A percentile compares a stretch with the other conserved stretches of the same genome.
These are phyloP conservation scores for Alternaria sp. DNA, from an alignment of 2,329 filamentous ascomycete genomes.

Conservation along the genomic window DNA sequence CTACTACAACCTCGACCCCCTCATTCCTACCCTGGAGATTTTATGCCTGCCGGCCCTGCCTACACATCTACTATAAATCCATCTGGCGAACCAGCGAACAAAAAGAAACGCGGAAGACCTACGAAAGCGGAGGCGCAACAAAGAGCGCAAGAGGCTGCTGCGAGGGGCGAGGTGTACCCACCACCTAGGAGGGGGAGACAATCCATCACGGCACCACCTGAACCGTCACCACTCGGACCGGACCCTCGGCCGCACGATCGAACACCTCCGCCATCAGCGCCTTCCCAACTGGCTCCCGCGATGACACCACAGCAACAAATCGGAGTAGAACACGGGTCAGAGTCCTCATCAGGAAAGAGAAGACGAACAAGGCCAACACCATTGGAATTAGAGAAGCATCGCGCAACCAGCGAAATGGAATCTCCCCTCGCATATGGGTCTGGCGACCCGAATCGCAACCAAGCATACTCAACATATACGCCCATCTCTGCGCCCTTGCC, in stretches of 20 bases:
- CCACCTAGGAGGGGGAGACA: constrained; percentile 43
- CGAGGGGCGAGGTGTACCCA: constrained; percentile 49
- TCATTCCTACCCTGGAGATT: constrained; percentile 43
- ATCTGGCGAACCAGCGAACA: constrained; percentile 47
- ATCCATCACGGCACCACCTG: constrained; percentile 39
- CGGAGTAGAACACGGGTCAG: constrained; percentile 35
- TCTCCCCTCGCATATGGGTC: constrained; percentile 41
- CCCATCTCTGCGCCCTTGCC: constrained; percentile 46
- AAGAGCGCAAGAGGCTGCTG: constrained; percentile 51
- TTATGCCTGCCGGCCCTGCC: constrained; percentile 33
- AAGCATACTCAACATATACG: constrained; percentile 43
- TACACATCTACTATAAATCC: constrained; percentile 38
- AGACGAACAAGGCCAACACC: constrained; percentile 41
- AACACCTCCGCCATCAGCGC: constrained; percentile 36
- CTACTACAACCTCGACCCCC: constrained; percentile 55
- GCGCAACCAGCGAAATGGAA: constrained; percentile 35
- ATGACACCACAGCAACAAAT: constrained; percentile 40
- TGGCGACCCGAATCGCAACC: constrained; percentile 34
- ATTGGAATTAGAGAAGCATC: constrained; percentile 42
- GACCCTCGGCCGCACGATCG: constrained; percentile 34
- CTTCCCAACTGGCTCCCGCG: constrained; percentile 23
- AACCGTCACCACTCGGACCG: constrained; percentile 26
- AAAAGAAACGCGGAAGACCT: constrained; percentile 57
- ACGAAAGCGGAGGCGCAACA: constrained; percentile 56
- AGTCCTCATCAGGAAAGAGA: constrained; percentile 47